Evolutionary conservation across 495 filamentous ascomycete genomes (phyloP).

Genomic region (Jackrogersella minutella): DNA sequence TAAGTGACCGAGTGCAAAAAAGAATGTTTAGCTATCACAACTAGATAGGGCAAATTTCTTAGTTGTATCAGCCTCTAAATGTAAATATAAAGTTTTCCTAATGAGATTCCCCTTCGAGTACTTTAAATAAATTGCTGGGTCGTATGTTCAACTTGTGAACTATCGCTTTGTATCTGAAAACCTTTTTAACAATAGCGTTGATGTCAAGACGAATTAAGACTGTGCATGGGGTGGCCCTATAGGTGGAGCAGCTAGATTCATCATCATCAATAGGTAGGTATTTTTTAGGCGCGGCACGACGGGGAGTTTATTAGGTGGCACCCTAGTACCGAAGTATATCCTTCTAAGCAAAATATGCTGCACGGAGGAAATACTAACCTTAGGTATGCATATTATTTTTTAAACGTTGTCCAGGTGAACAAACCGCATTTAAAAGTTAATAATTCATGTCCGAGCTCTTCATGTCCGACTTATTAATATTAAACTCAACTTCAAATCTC

Average conservation of each 20-base stretch:
- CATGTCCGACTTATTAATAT: too few relatives aligned
- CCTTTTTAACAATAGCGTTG: slow-evolving; percentile 6
- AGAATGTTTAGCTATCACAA: not conserved
- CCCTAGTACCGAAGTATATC: not conserved
- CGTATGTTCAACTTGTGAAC: not conserved
- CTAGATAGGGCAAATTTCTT: not conserved
- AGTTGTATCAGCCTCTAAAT: not conserved
- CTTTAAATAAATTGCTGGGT: too few relatives aligned
- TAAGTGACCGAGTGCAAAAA: not conserved
- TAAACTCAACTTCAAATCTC: not conserved
- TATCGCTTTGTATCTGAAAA: slow-evolving; percentile 13
- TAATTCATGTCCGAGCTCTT: too few relatives aligned
- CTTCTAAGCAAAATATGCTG: not conserved
- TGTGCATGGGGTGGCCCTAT: slow-evolving; percentile 16
- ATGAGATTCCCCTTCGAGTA: too few relatives aligned
- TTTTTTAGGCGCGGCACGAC: not conserved
- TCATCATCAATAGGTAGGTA: not conserved
- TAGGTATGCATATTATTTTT: not conserved
- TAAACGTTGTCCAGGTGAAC: slow-evolving; percentile 9
- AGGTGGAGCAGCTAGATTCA: slow-evolving; percentile 7
- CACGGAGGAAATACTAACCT: not conserved
- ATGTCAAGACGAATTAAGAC: slow-evolving; percentile 21
- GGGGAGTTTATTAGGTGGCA: not conserved
- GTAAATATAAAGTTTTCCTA: not conserved
- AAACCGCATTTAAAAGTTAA: not conserved